These are phyloP conservation scores for Thalassiosira profunda DNA, from an alignment of 108 stramenopile species.

Conservation along the genomic window DNA sequence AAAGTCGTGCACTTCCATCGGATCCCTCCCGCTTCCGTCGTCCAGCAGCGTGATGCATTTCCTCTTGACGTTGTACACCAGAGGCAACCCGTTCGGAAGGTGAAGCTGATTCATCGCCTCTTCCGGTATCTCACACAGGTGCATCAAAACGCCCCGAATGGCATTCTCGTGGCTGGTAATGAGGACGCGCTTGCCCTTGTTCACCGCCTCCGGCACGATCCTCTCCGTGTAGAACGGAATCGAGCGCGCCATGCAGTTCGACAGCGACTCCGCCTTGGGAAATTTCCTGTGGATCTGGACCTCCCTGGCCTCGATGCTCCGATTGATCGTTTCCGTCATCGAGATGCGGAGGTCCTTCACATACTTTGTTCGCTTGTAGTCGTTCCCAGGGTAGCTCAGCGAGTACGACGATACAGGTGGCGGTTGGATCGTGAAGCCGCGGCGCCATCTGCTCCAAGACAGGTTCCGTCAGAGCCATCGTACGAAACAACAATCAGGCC, in stretches of 20 bases:
- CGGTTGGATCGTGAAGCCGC: slow-evolving; percentile 76
- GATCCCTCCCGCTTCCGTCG: slow-evolving; percentile 57
- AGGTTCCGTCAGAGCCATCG: no score
- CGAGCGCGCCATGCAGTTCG: slow-evolving; percentile 75
- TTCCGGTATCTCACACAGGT: slow-evolving; percentile 90
- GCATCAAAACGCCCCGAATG: slow-evolving; percentile 93
- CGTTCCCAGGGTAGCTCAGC: slow-evolving; percentile 82
- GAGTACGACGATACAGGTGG: slow-evolving; percentile 85
- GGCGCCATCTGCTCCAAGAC: slow-evolving; percentile 67
- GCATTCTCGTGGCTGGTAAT: slow-evolving; percentile 95
- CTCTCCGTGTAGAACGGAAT: slow-evolving; percentile 78
- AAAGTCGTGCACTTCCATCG: slow-evolving; percentile 70
- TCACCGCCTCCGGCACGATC: slow-evolving; percentile 81
- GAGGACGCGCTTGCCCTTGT: slow-evolving; percentile 89
- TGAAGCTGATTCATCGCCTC: slow-evolving; percentile 89
- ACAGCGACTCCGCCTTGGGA: slow-evolving; percentile 77
- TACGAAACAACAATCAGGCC: no score
- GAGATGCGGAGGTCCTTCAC: slow-evolving; percentile 70
- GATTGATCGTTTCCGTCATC: slow-evolving; percentile 59
- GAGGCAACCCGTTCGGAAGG: slow-evolving; percentile 88
- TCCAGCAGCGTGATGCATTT: slow-evolving; percentile 80
- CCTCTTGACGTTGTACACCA: slow-evolving; percentile 73
- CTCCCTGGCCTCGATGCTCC: slow-evolving; percentile 59
- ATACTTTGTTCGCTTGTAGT: slow-evolving; percentile 67
- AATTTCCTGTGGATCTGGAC: slow-evolving; percentile 70